A percentile compares a stretch with the other conserved stretches of the same genome.
phyloP scores from a whole-genome alignment of 2,329 filamentous ascomycete species.

The Exophiala mesophila region DNA sequence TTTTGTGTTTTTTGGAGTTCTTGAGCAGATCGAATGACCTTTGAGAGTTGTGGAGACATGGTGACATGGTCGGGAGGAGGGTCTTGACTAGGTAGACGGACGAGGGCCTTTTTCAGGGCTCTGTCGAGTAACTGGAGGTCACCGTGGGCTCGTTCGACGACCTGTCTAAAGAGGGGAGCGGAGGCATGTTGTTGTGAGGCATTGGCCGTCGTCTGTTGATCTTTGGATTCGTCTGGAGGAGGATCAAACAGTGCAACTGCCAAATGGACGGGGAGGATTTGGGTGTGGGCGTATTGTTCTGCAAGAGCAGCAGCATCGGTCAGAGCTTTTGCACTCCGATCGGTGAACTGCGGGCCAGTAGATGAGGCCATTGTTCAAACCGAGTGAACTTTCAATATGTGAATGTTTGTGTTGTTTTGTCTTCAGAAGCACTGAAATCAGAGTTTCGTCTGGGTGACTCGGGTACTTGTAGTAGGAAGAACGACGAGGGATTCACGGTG shows the following conservation, averaged over 20 bases:
- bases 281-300: constrained; percentile 83
- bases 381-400: no score
- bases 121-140: constrained; percentile 86
- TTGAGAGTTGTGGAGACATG: constrained; percentile 74
- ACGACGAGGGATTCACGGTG: no score
- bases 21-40: constrained; percentile 75
- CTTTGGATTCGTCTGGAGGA: constrained; percentile 60
- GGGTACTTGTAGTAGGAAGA: not conserved
- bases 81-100: constrained; percentile 88
- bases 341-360: constrained; percentile 69
- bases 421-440: no score
- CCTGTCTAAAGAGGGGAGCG: constrained; percentile 84
- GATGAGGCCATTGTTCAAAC: constrained; percentile 35
- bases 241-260: constrained; percentile 55
- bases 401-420: no score
- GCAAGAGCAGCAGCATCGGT: constrained; percentile 83
- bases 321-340: constrained; percentile 83
- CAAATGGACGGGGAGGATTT: constrained; percentile 84
- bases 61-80: constrained; percentile 86
- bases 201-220: constrained; percentile 66
- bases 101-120: constrained; percentile 83
- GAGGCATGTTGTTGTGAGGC: constrained; percentile 58
- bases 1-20: constrained; percentile 97
- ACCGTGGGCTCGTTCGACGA: constrained; percentile 87
- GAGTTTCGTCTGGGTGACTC: no score